Base-by-base conservation (phyloP, 148 eudicot genomes). In the Cornus kousa region DNA sequence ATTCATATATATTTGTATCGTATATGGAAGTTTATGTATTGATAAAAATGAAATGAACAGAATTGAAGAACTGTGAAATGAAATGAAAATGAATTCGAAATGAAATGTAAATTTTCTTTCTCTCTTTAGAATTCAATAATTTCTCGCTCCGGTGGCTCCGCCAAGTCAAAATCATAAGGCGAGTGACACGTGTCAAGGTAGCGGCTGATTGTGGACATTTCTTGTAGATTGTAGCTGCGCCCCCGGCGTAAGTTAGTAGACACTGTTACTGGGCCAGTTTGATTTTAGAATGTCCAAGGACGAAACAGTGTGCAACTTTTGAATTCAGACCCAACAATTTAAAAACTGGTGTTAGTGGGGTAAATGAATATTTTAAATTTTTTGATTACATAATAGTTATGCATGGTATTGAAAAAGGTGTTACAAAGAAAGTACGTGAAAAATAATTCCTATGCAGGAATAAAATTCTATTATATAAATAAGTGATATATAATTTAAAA, bases 51-150 rank as follows among this genome's bases (percentile, higher is more conserved):
- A 74, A 57, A 73, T 35, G 46, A 57, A 33, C 3, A 74, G 23
- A 77, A 71, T 37, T 73, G 35, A 33, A 50, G 20, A 50, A 33
- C 35, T 37, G 53, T 74, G 78, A 79, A 87, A 85, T 83, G 88
- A 85, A 86, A 86, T 72, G 69, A 80, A 86, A 83, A 89, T 87
- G 55, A 55, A 76, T 9, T 57, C 80, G 73, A 83, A 85, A 80
- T 78, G 73, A 75, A 53, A 77, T 75, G 28, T 14, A 40, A 67
- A 31, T 72, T 12, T 60, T 72, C 62, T 72, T n/a, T 72, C 4
- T 50, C 59, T 72, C 31, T 72, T 64, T 72, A 1, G 48, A 72
- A n/a, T 62, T 19, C 73, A 55, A 64, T 57, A 53, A 60, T 79
- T 82, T 75, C 82, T 78, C 35, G 55, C 67, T 43, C 87, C 81